These are phyloP conservation scores for Cinchona pubescens DNA, from an alignment of 257 asterid genomes.

Conservation along the genomic window DNA sequence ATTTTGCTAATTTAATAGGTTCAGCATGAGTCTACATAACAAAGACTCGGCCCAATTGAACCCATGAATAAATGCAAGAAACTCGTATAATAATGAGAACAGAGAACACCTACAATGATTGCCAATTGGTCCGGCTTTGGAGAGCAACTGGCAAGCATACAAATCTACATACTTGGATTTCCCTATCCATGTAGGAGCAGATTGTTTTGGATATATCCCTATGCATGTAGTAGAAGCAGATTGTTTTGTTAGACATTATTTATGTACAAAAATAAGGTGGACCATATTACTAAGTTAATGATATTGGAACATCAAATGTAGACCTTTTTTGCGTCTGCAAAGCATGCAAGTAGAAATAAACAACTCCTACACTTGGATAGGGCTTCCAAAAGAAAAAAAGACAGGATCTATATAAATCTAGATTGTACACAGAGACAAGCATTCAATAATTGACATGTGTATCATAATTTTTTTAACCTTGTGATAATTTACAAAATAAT, in stretches of 20 bases:
- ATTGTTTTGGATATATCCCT: too few species aligned
- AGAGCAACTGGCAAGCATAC: background rate
- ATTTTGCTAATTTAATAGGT: background rate
- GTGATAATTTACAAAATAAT: too few species aligned
- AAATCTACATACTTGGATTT: too few species aligned
- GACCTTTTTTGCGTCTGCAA: background rate
- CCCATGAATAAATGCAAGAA: background rate
- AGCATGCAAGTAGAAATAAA: background rate
- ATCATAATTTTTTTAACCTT: too few species aligned
- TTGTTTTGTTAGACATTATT: background rate
- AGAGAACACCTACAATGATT: background rate
- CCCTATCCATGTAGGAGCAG: too few species aligned
- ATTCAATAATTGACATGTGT: too few species aligned
- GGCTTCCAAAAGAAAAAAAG: too few species aligned
- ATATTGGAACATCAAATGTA: background rate
- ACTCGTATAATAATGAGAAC: too few species aligned
- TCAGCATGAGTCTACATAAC: background rate
- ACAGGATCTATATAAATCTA: too few species aligned
- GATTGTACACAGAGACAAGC: too few species aligned
- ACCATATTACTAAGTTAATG: background rate
- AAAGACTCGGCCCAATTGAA: background rate
- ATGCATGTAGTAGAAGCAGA: too few species aligned
- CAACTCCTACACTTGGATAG: too few species aligned
- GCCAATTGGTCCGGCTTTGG: slow-evolving; percentile 2
- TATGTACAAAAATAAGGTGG: background rate